Percentiles rank a stretch among this genome's conserved stretches.
Evolutionary conservation across 148 eudicot species (phyloP).

Genomic region (Amaranthus palmeri): DNA sequence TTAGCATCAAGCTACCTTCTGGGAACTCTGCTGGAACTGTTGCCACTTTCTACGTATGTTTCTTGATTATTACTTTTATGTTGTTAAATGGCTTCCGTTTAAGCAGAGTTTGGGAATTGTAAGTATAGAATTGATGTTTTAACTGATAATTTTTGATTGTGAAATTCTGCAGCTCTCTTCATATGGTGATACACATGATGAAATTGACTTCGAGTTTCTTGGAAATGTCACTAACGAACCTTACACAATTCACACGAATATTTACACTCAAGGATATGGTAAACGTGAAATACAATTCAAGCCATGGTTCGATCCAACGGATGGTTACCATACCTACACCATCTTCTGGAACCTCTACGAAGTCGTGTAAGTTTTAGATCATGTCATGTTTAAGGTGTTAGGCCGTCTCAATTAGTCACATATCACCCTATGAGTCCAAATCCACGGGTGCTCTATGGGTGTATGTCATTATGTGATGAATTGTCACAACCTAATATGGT

Average conservation of each 20-base stretch:
- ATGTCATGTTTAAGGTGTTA: too few relatives aligned
- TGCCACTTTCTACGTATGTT: slow-evolving; percentile 70
- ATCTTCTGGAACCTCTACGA: slow-evolving; percentile 56
- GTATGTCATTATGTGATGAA: too few relatives aligned
- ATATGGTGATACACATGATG: slow-evolving; percentile 45
- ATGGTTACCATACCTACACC: slow-evolving; percentile 64
- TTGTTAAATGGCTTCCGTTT: not conserved
- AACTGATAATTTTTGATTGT: not conserved
- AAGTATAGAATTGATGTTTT: too few relatives aligned
- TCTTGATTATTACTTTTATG: not conserved
- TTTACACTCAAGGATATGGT: slow-evolving; percentile 55
- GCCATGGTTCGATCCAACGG: slow-evolving; percentile 69
- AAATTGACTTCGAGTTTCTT: slow-evolving; percentile 87
- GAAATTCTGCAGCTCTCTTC: slow-evolving; percentile 48
- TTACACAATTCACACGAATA: slow-evolving; percentile 68
- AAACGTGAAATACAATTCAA: slow-evolving; percentile 61
- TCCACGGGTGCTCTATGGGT: too few relatives aligned
- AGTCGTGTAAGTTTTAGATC: slow-evolving; percentile 43
- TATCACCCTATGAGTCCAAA: too few relatives aligned
- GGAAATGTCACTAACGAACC: slow-evolving; percentile 63
- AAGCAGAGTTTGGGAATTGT: not conserved
- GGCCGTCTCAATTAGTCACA: too few relatives aligned
- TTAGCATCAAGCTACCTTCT: slow-evolving; percentile 53
- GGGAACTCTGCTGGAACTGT: slow-evolving; percentile 79
- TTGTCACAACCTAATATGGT: too few relatives aligned